phyloP scores from a whole-genome alignment of 2,329 filamentous ascomycete genomes.

The Claviceps capensis region DNA sequence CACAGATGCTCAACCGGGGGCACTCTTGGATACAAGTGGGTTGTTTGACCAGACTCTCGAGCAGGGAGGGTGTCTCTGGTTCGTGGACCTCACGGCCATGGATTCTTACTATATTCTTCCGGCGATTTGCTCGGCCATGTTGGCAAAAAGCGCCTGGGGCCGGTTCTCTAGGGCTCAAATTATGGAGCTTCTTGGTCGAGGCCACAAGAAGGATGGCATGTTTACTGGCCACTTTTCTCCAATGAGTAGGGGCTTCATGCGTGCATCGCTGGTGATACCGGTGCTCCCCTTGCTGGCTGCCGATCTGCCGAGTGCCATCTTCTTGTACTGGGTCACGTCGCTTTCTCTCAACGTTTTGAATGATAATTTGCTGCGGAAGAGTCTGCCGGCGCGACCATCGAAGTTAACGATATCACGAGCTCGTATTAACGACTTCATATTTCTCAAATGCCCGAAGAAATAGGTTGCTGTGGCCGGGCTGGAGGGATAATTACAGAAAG shows the following conservation, averaged over 20 bases:
- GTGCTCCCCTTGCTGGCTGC: constrained; percentile 20
- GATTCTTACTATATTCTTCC: constrained; percentile 40
- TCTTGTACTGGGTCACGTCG: constrained; percentile 26
- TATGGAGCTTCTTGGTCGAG: not conserved
- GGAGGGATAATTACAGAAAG: too few relatives aligned
- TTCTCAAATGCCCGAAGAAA: too few relatives aligned
- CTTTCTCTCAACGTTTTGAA: constrained; percentile 23
- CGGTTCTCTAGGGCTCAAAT: constrained; percentile 15
- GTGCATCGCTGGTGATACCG: constrained; percentile 20
- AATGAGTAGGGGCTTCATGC: constrained; percentile 14
- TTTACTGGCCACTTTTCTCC: too few relatives aligned
- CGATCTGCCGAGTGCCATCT: constrained; percentile 25
- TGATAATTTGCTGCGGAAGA: constrained; percentile 14
- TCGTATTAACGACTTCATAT: too few relatives aligned
- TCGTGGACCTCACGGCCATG: constrained; percentile 35
- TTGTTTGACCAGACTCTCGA: constrained; percentile 26
- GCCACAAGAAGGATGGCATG: too few relatives aligned
- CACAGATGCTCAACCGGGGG: not conserved
- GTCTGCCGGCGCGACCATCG: constrained; percentile 9
- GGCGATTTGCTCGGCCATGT: constrained; percentile 17
- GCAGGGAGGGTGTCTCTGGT: constrained; percentile 41
- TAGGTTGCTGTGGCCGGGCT: too few relatives aligned
- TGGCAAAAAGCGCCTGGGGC: constrained; percentile 17
- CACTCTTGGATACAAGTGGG: constrained; percentile 12
- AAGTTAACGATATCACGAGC: constrained; percentile 7